These are phyloP conservation scores for Kalmanozyma brasiliensis DNA, from an alignment of 1,284 basidiomycete genomes.

Conservation along the genomic window DNA sequence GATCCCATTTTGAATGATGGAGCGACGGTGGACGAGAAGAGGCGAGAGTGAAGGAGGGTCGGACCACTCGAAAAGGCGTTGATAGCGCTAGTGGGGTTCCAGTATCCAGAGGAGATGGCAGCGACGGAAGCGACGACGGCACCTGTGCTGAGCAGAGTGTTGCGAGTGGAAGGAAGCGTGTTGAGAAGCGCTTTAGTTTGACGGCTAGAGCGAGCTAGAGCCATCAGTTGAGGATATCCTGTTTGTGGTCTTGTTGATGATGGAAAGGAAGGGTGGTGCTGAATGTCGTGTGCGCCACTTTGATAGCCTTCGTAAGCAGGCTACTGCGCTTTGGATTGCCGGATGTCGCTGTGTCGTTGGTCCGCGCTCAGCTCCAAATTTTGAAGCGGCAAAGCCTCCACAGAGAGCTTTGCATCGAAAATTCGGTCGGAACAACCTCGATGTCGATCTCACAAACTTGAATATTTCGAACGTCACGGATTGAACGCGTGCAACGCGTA, in stretches of 20 bases:
- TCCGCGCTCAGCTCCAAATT: conserved; percentile 9
- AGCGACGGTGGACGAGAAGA: conserved; percentile 16
- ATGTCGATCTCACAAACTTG: conserved; percentile 15
- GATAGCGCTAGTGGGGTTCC: conserved; percentile 1
- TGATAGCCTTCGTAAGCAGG: too few species aligned
- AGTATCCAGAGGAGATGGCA: conserved; percentile 22
- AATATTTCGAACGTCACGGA: conserved; percentile 2
- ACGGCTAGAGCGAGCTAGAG: conserved; percentile 34
- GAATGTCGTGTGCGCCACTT: conserved; percentile 35
- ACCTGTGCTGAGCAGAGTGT: conserved; percentile 24
- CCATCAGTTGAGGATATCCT: conserved; percentile 14
- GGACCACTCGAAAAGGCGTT: conserved; percentile 5
- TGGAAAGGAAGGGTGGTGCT: background rate
- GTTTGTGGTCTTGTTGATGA: background rate
- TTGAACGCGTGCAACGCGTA: conserved; percentile 38
- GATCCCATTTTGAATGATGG: conserved; percentile 39
- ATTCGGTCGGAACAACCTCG: too few species aligned
- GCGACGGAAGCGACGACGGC: conserved; percentile 30
- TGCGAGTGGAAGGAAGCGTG: conserved; percentile 24
- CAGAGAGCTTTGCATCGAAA: too few species aligned
- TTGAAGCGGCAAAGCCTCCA: conserved; percentile 16
- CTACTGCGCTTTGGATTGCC: background rate
- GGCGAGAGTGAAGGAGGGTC: conserved; percentile 5
- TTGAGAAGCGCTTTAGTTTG: conserved; percentile 15
- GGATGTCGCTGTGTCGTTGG: conserved; percentile 10